Evolutionary conservation across 192 early-diverging fungal genomes (phyloP), one percentile per base, ranked within the genome.

Genomic region (Mortierella antarctica): DNA sequence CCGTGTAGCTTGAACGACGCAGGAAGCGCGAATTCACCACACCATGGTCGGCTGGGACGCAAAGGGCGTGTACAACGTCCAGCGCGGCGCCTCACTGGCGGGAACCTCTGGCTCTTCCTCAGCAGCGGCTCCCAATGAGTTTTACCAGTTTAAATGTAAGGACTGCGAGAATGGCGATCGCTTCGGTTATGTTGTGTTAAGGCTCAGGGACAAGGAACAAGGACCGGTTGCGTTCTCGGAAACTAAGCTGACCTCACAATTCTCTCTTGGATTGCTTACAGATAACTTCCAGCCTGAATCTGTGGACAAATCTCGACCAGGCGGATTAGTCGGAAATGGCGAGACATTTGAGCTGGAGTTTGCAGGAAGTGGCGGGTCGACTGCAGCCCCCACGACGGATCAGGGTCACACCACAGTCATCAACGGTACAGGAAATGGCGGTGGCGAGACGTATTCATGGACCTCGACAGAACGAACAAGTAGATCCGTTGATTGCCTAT

Each of bases 221-320:
- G 31, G 31, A 31, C 31, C 31, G 31, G 1, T 31, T 3, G 31
- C 31, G 31, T 31, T 31, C 31, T 31, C 31, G 31, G 31, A 31
- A 31, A 31, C 31, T 31, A 31, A 31, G 31, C 31, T 31, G 31
- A 3, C 31, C 31, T 31, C 31, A 31, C 31, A 2, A 31, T 50
- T 47, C 44, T 64, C 44, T n/a, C 47, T 40, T 44, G 17, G 21
- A 18, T 62, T 47, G 17, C 20, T 31, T 51, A 5, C 71, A 80
- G 77, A 72, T 17, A 80, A 80, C 65, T 80, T 80, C 21, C 67
- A 70, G 23, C 77, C 77, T 61, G 77, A 80, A 44, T 80, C 77
- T 12, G 70, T 80, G 52, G 77, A 80, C 48, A 80, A 80, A 48
- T 80, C 77, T 4, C 51, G 45, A 54, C 77, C 77, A 18, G 77